phyloP scores from a whole-genome alignment of 2,329 filamentous ascomycete species.

The Colletotrichum liriopes region DNA sequence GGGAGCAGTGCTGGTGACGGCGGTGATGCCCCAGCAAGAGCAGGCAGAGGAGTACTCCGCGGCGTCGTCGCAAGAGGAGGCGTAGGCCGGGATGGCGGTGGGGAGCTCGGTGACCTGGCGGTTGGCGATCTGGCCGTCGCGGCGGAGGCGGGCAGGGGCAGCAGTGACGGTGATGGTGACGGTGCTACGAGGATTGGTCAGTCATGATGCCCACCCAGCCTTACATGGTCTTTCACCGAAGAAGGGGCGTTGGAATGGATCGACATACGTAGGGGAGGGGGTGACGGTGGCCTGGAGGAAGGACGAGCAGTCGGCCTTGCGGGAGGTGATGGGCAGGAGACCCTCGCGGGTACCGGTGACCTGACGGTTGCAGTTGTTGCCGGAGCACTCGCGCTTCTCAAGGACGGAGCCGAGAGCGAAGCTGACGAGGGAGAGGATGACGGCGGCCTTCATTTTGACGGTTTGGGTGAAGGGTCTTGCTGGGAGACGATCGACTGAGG shows the following conservation, averaged over 20 bases:
- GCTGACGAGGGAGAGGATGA: conserved; percentile 56
- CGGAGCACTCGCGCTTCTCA: conserved; percentile 55
- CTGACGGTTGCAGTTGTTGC: conserved; percentile 64
- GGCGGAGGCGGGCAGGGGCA: conserved; percentile 51
- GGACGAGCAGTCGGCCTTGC: conserved; percentile 58
- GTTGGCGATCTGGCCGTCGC: conserved; percentile 45
- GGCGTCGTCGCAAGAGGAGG: conserved; percentile 53
- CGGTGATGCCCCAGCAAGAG: conserved; percentile 62
- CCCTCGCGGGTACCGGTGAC: conserved; percentile 60
- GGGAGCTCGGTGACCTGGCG: conserved; percentile 53
- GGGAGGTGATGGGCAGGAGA: conserved; percentile 52
- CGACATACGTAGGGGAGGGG: conserved; percentile 57
- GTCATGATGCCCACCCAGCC: too few relatives aligned
- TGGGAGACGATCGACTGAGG: conserved; percentile 43
- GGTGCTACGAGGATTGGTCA: conserved; percentile 51
- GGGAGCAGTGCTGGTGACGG: conserved; percentile 55
- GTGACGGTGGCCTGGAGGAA: conserved; percentile 59
- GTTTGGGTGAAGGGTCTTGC: conserved; percentile 24
- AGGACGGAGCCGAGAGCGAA: conserved; percentile 55
- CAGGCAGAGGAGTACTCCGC: conserved; percentile 59
- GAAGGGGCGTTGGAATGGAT: neutral
- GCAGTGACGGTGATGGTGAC: conserved; percentile 57
- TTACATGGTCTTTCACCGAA: neutral
- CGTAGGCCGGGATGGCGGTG: conserved; percentile 58
- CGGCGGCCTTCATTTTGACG: conserved; percentile 59